Evolutionary conservation across 2,329 filamentous ascomycete genomes (phyloP).

Genomic region (Aureobasidium sp.): DNA sequence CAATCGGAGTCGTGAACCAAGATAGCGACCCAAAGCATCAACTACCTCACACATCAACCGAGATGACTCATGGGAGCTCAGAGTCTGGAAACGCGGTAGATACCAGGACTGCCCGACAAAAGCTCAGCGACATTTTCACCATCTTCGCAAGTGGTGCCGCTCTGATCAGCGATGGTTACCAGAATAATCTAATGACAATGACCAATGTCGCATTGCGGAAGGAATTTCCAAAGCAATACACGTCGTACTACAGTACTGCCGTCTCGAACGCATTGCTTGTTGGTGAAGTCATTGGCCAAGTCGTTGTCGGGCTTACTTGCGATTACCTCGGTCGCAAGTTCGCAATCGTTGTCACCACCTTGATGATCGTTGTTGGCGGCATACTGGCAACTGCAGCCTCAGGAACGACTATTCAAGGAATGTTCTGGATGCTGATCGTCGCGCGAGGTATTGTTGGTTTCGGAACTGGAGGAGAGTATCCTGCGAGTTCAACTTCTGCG

Average conservation of each 20-base stretch:
- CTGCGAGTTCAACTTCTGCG: conserved; percentile 37
- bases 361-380: conserved; percentile 38
- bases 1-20: neutral
- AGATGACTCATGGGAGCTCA: neutral
- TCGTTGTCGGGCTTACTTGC: conserved; percentile 34
- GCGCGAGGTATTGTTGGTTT: conserved; percentile 41
- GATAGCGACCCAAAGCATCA: neutral
- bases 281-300: conserved; percentile 35
- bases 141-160: conserved; percentile 23
- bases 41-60: neutral
- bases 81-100: neutral
- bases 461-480: conserved; percentile 41
- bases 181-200: conserved; percentile 30
- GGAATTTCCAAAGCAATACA: conserved; percentile 17
- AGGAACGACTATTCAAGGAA: conserved; percentile 37
- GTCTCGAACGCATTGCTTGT: conserved; percentile 26
- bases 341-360: conserved; percentile 38
- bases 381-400: conserved; percentile 36
- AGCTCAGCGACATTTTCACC: conserved; percentile 13
- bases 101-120: conserved; percentile 15
- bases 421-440: conserved; percentile 47
- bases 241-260: conserved; percentile 13
- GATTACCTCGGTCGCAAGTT: conserved; percentile 39
- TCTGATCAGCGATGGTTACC: conserved; percentile 27
- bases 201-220: conserved; percentile 24